phyloP scores from a whole-genome alignment of 306 rosid genomes.

The Trifolium fragiferum region DNA sequence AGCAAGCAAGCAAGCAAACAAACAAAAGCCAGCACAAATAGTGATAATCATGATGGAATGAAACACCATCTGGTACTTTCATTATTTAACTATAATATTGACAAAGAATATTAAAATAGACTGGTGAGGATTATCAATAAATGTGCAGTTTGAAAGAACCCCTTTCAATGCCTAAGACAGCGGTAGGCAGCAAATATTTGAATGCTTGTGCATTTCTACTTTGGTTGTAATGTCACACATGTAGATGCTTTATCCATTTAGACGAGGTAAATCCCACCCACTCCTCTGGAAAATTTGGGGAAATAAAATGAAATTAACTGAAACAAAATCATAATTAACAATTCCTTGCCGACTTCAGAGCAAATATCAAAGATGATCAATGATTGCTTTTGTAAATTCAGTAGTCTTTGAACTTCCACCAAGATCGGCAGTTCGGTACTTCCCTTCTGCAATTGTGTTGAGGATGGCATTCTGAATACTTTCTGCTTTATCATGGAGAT shows the following conservation, averaged over 20 bases:
- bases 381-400: conserved; percentile 79
- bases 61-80: conserved; percentile 40
- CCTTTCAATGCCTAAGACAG: conserved; percentile 7
- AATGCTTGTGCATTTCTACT: conserved; percentile 41
- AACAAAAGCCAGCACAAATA: conserved; percentile 31
- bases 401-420: conserved; percentile 84
- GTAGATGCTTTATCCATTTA: conserved; percentile 30
- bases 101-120: conserved; percentile 45
- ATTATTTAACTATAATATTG: conserved; percentile 46
- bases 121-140: conserved; percentile 34
- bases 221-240: conserved; percentile 37
- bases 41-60: conserved; percentile 13
- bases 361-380: conserved; percentile 76
- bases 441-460: conserved; percentile 86
- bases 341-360: conserved; percentile 41
- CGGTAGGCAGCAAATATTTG: conserved; percentile 28
- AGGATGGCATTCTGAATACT: conserved; percentile 85
- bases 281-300: conserved; percentile 38
- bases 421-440: conserved; percentile 91
- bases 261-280: conserved; percentile 40
- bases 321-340: conserved; percentile 46
- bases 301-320: conserved; percentile 43
- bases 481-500: conserved; percentile 79
- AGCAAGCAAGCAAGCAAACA: no score
- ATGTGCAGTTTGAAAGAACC: conserved; percentile 23